Conservation (phyloP, 441 rosid genomes). For the Bocquillonia castaneifolia region DNA sequence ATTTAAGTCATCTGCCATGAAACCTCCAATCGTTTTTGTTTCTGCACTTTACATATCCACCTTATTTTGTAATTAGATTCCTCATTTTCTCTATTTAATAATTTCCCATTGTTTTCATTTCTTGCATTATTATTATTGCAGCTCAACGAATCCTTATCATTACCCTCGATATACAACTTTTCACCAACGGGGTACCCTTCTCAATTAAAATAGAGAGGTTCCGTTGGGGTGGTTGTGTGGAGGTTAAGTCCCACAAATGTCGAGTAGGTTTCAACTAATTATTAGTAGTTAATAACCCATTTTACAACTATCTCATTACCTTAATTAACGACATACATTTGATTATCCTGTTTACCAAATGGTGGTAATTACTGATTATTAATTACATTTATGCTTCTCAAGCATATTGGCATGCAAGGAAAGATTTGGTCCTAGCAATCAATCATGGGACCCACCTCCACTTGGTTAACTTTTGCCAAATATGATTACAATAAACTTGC, state of each 20-base stretch:
- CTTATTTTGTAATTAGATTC: too few relatives aligned
- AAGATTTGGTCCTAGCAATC: background rate
- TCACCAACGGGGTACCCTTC: slow-evolving; percentile 11
- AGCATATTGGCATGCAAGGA: background rate
- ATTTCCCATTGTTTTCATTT: too few relatives aligned
- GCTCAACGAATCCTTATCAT: slow-evolving; percentile 10
- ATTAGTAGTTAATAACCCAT: background rate
- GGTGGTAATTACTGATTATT: too few relatives aligned
- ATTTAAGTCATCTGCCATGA: too few relatives aligned
- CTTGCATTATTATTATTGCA: background rate
- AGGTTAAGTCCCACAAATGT: slow-evolving; percentile 14
- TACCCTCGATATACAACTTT: too few relatives aligned
- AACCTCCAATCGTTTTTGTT: too few relatives aligned
- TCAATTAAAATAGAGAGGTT: background rate
- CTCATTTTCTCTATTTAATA: too few relatives aligned
- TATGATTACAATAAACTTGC: background rate
- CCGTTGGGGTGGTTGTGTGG: background rate
- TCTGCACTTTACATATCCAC: too few relatives aligned
- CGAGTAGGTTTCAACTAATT: slow-evolving; percentile 16
- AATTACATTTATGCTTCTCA: background rate
- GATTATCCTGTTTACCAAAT: background rate
- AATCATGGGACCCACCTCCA: background rate
- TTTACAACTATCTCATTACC: background rate
- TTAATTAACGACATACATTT: slow-evolving; percentile 1
- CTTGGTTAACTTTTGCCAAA: background rate